Conservation (phyloP, 1,139 yeast species). For the Komagataea norvegica region DNA sequence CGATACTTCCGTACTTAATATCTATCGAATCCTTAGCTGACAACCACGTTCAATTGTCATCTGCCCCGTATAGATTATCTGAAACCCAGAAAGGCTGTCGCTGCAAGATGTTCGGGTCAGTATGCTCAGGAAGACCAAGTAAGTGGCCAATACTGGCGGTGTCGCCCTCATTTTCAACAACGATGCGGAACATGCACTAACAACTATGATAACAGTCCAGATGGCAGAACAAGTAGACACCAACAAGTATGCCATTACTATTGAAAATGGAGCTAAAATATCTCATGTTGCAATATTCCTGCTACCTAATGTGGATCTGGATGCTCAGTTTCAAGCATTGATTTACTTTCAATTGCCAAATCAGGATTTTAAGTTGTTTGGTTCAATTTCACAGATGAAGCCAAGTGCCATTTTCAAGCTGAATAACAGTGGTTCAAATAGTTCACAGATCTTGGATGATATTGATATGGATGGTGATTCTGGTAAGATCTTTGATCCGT, state of each 20-base stretch:
- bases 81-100: background rate
- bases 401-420: constrained; percentile 91
- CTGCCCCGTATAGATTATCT: too few relatives aligned
- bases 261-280: constrained; percentile 57
- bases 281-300: constrained; percentile 74
- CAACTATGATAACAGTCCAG: constrained; percentile 29
- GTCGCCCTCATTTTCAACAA: background rate
- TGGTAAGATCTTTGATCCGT: constrained; percentile 26
- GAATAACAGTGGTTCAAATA: constrained; percentile 37
- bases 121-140: constrained; percentile 51
- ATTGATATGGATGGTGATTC: constrained; percentile 37
- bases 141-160: constrained; percentile 11
- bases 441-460: constrained; percentile 30
- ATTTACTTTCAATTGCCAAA: constrained; percentile 85
- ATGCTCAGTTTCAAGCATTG: constrained; percentile 70
- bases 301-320: constrained; percentile 63
- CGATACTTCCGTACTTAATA: too few relatives aligned
- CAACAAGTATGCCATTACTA: constrained; percentile 55
- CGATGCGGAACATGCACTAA: background rate
- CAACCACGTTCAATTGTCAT: too few relatives aligned
- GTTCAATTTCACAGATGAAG: constrained; percentile 65
- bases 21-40: too few relatives aligned
- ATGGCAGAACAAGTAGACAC: constrained; percentile 59
- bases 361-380: constrained; percentile 72
- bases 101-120: constrained; percentile 46